Evolutionary conservation across 768 basidiomycete genomes (phyloP).

Genomic region (Lactarius sp.): DNA sequence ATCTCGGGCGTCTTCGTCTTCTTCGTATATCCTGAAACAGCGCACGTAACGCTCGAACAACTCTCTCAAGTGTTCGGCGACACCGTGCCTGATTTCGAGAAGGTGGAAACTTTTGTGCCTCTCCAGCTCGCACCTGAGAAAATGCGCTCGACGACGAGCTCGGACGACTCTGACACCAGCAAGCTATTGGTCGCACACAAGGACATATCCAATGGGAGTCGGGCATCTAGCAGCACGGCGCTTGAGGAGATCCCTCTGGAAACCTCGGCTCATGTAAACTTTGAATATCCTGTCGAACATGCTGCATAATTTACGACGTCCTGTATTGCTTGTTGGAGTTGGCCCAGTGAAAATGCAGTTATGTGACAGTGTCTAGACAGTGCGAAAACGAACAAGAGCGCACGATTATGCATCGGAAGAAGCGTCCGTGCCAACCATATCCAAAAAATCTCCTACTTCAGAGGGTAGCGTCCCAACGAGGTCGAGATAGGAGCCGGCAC

Average conservation of each 20-base stretch:
- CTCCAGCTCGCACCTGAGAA: neutral
- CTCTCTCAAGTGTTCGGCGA: slow-evolving; percentile 48
- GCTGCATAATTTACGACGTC: neutral
- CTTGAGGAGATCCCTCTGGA: neutral
- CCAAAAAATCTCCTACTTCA: slow-evolving; percentile 15
- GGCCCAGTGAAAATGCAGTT: neutral
- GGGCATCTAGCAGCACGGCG: slow-evolving; percentile 9
- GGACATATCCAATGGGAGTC: neutral
- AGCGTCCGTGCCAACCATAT: slow-evolving; percentile 12
- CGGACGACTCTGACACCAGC: neutral
- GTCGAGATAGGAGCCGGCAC: slow-evolving; percentile 8
- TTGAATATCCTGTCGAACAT: neutral
- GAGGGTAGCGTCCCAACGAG: slow-evolving; percentile 18
- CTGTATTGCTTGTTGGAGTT: neutral
- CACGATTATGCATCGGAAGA: neutral
- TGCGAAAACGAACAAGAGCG: neutral
- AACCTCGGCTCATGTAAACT: neutral
- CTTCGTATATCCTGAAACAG: slow-evolving; percentile 48
- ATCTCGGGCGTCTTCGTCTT: slow-evolving; percentile 44
- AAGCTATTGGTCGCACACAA: neutral
- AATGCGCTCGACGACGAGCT: neutral
- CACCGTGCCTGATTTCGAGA: slow-evolving; percentile 4
- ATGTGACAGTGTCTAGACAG: neutral
- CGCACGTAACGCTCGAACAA: slow-evolving; percentile 43
- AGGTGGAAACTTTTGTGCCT: neutral